phyloP scores from a whole-genome alignment of 2,329 filamentous ascomycete genomes.

The Keithomyces neogunnii region DNA sequence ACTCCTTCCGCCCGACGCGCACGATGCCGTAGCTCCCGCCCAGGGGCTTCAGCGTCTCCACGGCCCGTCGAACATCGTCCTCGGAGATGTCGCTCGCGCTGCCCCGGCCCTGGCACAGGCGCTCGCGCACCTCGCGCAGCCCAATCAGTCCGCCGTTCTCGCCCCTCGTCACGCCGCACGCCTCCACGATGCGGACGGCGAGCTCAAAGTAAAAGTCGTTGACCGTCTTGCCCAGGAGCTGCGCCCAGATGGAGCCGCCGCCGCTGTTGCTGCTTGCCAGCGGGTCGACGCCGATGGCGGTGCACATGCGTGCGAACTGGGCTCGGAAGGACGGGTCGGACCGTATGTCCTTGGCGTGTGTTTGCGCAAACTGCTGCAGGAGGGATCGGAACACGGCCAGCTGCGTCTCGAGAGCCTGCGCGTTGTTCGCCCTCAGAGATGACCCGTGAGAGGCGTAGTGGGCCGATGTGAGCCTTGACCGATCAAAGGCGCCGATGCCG shows the following conservation, averaged over 20 bases:
- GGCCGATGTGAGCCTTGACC: slow-evolving; percentile 72
- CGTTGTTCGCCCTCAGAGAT: slow-evolving; percentile 74
- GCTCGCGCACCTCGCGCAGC: slow-evolving; percentile 69
- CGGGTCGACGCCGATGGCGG: slow-evolving; percentile 92
- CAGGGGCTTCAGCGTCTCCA: slow-evolving; percentile 77
- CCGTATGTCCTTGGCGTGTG: slow-evolving; percentile 91
- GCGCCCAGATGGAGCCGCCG: slow-evolving; percentile 72
- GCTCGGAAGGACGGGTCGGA: slow-evolving; percentile 91
- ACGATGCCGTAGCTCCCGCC: slow-evolving; percentile 83
- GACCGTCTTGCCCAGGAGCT: slow-evolving; percentile 81
- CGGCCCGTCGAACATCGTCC: slow-evolving; percentile 86
- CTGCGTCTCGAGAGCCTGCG: slow-evolving; percentile 81
- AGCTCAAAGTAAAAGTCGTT: slow-evolving; percentile 99
- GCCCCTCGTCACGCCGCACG: slow-evolving; percentile 74
- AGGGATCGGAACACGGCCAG: slow-evolving; percentile 93
- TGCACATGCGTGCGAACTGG: slow-evolving; percentile 97
- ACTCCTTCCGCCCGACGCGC: slow-evolving; percentile 72
- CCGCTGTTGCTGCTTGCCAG: slow-evolving; percentile 47
- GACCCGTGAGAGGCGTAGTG: slow-evolving; percentile 89
- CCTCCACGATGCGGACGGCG: slow-evolving; percentile 88
- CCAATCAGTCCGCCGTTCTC: slow-evolving; percentile 93
- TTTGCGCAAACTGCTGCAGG: slow-evolving; percentile 89
- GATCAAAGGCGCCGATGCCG: slow-evolving; percentile 83
- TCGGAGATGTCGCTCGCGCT: slow-evolving; percentile 77
- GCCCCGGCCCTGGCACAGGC: slow-evolving; percentile 59